Evolutionary conservation across 306 rosid species (phyloP).

Genomic region (Rosa lucieae): DNA sequence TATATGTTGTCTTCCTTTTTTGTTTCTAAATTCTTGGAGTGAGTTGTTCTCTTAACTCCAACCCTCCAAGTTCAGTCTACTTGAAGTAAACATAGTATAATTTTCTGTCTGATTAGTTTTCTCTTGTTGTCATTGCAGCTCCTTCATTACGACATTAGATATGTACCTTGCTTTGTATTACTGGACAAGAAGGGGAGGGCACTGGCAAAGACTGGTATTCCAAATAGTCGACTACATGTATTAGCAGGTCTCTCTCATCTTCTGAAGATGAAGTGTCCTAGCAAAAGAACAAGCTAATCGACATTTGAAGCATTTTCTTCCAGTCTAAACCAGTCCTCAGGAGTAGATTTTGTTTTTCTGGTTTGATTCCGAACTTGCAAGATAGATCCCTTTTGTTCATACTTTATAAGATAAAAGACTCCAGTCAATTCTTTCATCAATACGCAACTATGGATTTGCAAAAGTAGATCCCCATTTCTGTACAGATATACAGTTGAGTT

Average conservation of each 20-base stretch:
- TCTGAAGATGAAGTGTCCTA: constrained; percentile 66
- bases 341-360: background rate
- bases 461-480: background rate
- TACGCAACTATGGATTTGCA: background rate
- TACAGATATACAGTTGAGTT: background rate
- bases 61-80: background rate
- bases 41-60: background rate
- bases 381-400: background rate
- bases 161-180: constrained; percentile 89
- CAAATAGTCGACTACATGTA: constrained; percentile 81
- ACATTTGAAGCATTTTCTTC: background rate
- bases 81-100: background rate
- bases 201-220: constrained; percentile 77
- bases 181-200: constrained; percentile 81
- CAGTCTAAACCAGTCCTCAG: background rate
- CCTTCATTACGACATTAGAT: constrained; percentile 75
- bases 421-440: background rate
- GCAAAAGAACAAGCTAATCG: constrained; percentile 21
- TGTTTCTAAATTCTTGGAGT: background rate
- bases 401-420: background rate
- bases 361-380: background rate
- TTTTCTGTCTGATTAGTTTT: constrained; percentile 20
- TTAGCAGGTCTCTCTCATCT: constrained; percentile 88
- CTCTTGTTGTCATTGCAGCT: constrained; percentile 50
- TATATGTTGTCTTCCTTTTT: background rate